Base-by-base conservation (phyloP, 176 grass and related monocot genomes). In the Oropetium thomaeum region DNA sequence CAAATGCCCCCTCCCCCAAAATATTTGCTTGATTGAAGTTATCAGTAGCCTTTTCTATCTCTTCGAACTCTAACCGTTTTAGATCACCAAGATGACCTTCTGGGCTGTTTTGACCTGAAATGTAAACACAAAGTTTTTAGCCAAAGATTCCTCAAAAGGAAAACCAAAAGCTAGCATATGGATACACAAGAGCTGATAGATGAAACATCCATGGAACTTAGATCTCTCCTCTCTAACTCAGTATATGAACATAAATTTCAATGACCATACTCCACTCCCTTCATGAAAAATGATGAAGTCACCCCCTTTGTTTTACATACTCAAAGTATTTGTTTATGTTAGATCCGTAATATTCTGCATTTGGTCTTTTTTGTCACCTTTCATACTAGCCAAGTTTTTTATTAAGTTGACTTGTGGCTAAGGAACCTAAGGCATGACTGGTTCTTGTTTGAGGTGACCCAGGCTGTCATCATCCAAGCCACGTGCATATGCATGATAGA, bases 1-100 rank as follows among this genome's bases (percentile, higher is more conserved):
- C 93, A 80, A 87, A 97, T 76, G 88, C 88, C 25, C 93, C 93
- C 37, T 91, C 79, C 41, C 93, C 93, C 44, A 97, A 73, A 78
- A 97, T 93, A 74, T 93, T 93, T 54, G 57, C 91, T 37, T 23
- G 70, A 60, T 10, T 87, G 62, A 97, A 97, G 62, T 93, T 89
- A 44, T 78, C 81, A 63, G 94, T 97, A 59, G 86, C 94, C 37
- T 69, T 74, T 75, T 67, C 73, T 2, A 97, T 87, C 34, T 97
- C 90, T 77, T 89, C 83, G 5, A 97, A 71, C 39, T 26, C 78
- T 40, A 91, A 97, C 15, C 59, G 75, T 62, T 91, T 93, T 60
- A 93, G 62, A 84, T 91, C 90, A n/a, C 93, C 83, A 82, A 89
- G 70, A 43, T 45, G 74, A 63, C 77, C 29, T 86, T 89, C 74